Percentiles rank a stretch among this genome's conserved stretches.
Conservation (phyloP, 345 rosid species). For the Eucalyptus grandis region DNA sequence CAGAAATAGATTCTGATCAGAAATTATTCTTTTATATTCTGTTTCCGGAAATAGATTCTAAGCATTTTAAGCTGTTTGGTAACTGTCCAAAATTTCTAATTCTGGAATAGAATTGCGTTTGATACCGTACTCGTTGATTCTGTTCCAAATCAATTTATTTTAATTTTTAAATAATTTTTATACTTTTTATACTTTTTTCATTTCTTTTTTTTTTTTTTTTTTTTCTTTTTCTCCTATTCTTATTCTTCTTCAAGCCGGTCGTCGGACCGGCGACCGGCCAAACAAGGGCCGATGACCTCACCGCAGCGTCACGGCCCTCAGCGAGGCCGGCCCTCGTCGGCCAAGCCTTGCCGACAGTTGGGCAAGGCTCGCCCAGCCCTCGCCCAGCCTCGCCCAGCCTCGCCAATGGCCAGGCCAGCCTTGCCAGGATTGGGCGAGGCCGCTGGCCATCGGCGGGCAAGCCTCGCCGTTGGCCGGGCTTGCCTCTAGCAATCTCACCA, state of each 20-base stretch:
- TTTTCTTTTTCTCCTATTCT: no score
- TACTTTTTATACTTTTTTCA: rapidly evolving
- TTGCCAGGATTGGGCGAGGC: no score
- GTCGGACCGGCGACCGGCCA: rapidly evolving
- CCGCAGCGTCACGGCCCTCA: rapidly evolving
- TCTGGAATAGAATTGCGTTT: no score
- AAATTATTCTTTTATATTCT: no score
- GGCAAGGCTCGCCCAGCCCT: no score
- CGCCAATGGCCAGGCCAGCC: no score
- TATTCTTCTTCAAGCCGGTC: no score
- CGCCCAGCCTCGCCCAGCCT: rapidly evolving
- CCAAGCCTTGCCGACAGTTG: rapidly evolving
- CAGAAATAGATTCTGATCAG: rapidly evolving
- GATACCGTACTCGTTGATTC: rapidly evolving
- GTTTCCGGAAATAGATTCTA: rapidly evolving
- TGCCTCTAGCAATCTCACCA: no score
- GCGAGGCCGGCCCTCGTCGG: rapidly evolving
- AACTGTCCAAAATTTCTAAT: no score
- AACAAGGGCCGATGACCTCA: no score
- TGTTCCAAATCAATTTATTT: no score
- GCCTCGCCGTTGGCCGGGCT: rapidly evolving
- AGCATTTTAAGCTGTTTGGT: rapidly evolving
- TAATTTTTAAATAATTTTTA: no score
- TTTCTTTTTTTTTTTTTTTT: rapidly evolving
- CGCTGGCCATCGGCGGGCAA: rapidly evolving